Base-by-base conservation (phyloP, 163 green algal species). In the Chlorella variabilis region DNA sequence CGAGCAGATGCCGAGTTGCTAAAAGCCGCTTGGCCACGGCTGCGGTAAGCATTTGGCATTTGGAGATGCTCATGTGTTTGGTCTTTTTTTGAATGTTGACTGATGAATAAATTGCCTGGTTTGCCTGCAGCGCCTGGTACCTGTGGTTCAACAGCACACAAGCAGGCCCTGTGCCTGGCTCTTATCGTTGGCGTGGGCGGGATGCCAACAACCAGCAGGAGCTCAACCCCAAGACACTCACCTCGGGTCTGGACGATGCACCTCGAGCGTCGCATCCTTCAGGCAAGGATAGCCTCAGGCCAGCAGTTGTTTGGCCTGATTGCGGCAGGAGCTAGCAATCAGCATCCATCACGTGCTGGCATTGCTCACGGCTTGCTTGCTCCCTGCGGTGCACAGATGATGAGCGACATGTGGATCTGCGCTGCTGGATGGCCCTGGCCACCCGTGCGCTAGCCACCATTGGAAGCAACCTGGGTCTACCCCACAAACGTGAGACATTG, bases 171-270 rank as follows among this genome's bases (percentile, higher is more conserved):
- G 31, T 90, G 75, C 89, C 89, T 0, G 87, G 85, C 42, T 91
- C 83, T 67, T 98, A 93, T 89, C 79, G 89, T 20, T 97, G 94
- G 94, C 86, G 86, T 3, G 92, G 93, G 21, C 83, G 96, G 21
- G 89, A 97, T 54, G 78, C 71, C 0, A 45, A 36, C 29, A 91
- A 86, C 2, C 27, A 75, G 6, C 21, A 41, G 4, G 93, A 99
- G 87, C 92, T 99, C 39, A 99, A 99, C 85, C 95, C 95, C 49
- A 98, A 98, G 81, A 98, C 95, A 1, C 89, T 98, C 3, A 94
- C 94, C 9, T 94, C 87, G 29, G 96, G 96, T 0, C 80, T 99
- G 66, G 96, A 99, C 78, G 96, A 99, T 90, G 98, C 95, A 74
- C 96, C 96, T 0, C 89, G 96, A 4, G 93, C 96, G n/a, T 96